Conservation (phyloP, 148 eudicot species). For the Chenopodium formosanum region DNA sequence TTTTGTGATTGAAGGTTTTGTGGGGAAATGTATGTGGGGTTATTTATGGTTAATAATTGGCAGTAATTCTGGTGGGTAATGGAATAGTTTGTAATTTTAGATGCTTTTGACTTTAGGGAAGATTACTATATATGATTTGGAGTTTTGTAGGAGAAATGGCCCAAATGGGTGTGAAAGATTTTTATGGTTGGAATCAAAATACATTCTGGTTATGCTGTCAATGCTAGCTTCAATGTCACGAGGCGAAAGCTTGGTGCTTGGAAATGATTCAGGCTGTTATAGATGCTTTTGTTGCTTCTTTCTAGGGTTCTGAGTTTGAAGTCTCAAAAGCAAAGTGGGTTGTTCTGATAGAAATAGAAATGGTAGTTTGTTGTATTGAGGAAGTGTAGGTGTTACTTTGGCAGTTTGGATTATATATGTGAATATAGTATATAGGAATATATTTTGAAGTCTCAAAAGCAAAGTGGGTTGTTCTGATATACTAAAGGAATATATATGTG, state of each 20-base stretch:
- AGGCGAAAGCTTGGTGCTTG: neutral
- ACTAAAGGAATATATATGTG: neutral
- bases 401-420: neutral
- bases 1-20: neutral
- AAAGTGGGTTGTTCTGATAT: too few relatives aligned
- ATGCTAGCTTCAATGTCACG: neutral
- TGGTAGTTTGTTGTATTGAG: neutral
- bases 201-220: neutral
- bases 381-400: neutral
- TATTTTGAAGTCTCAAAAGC: neutral
- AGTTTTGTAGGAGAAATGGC: neutral
- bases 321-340: neutral
- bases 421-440: neutral
- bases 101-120: neutral
- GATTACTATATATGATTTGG: neutral
- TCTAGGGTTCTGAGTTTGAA: neutral
- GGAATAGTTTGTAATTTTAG: neutral
- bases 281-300: neutral
- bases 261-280: neutral
- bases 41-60: neutral
- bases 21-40: neutral
- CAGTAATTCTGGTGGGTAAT: neutral
- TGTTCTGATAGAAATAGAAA: neutral
- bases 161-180: neutral
- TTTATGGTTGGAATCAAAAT: neutral